Conservation (phyloP, 495 filamentous ascomycete genomes). For the Penicillium herquei region DNA sequence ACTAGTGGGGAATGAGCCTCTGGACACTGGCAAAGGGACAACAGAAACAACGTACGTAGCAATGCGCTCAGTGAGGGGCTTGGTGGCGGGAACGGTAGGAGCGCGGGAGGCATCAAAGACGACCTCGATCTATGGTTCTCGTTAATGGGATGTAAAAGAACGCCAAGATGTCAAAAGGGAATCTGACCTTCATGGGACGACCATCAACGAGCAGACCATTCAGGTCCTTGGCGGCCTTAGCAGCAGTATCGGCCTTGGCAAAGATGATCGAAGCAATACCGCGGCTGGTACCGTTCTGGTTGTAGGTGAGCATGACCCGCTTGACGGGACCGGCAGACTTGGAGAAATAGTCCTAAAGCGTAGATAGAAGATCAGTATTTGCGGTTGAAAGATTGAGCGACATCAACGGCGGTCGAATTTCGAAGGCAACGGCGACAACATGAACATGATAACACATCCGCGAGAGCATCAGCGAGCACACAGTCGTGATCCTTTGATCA, state of each 20-base stretch:
- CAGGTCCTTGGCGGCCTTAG: slow-evolving; percentile 74
- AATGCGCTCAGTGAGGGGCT: slow-evolving; percentile 84
- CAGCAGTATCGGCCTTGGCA: slow-evolving; percentile 69
- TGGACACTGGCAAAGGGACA: background rate
- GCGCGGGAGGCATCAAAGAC: slow-evolving; percentile 75
- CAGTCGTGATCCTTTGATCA: slow-evolving; percentile 44
- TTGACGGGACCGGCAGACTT: slow-evolving; percentile 88
- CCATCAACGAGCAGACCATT: slow-evolving; percentile 88
- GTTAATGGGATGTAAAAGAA: too few relatives aligned
- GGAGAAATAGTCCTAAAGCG: slow-evolving; percentile 89
- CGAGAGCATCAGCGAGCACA: slow-evolving; percentile 69
- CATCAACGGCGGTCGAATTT: slow-evolving; percentile 20
- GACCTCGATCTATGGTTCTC: slow-evolving; percentile 70
- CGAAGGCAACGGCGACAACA: slow-evolving; percentile 26
- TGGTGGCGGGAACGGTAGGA: slow-evolving; percentile 60
- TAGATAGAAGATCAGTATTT: slow-evolving; percentile 42
- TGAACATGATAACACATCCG: slow-evolving; percentile 28
- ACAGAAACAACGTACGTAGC: slow-evolving; percentile 54
- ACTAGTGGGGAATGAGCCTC: slow-evolving; percentile 32
- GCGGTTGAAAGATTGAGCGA: slow-evolving; percentile 23
- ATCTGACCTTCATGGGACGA: slow-evolving; percentile 80
- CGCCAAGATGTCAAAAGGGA: too few relatives aligned
- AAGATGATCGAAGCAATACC: slow-evolving; percentile 84
- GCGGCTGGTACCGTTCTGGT: slow-evolving; percentile 85
- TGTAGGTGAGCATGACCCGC: slow-evolving; percentile 84